Evolutionary conservation across 768 basidiomycete species (phyloP), one percentile per base, ranked within the genome.

Genomic region (Russula emetica): DNA sequence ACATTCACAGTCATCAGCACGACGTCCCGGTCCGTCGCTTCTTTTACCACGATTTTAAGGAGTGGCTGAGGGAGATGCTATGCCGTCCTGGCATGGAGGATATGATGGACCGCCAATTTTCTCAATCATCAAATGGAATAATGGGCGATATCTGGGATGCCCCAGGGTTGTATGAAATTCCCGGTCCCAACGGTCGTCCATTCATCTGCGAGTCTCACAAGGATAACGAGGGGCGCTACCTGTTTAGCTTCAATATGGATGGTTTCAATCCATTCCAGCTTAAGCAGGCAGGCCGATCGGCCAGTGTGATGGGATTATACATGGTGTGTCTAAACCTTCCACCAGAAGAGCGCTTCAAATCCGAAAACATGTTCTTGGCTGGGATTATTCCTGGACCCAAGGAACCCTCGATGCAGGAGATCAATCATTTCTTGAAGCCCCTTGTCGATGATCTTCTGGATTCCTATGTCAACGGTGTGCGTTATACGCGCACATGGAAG

Each of bases 371-470:
- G 69, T 80, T 72, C 61, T 69, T 80, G 0, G 77, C 72, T 2
- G 78, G 74, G 0, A 66, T 81, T 59, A 76, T 80, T 28, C 77
- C 78, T 4, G 78, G 79, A 0, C 80, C 79, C 0, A 65, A 71
- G 0, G 72, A 76, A 50, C 78, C 79, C 1, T 69, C 67, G 1
- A 57, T 73, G 0, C 50, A 71, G 0, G 64, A 75, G 38, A 68
- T 79, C 9, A 79, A 81, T 44, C 76, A 78, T 51, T 68, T 77
- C 28, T 67, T 82, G 2, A n/a, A 36, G 0, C 77, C 74, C 1
- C 71, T 80, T 16, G 71, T 81, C 5, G 71, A 77, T 42, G 72
- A 78, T n/a, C 69, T 81, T 0, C 52, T 75, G 1, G 32, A 55
- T 0, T 68, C 76, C 13, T 82, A 77, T 20, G 30, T 32, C 8